Conservation (phyloP, 2,329 filamentous ascomycete genomes). For the Akanthomyces muscarius region DNA sequence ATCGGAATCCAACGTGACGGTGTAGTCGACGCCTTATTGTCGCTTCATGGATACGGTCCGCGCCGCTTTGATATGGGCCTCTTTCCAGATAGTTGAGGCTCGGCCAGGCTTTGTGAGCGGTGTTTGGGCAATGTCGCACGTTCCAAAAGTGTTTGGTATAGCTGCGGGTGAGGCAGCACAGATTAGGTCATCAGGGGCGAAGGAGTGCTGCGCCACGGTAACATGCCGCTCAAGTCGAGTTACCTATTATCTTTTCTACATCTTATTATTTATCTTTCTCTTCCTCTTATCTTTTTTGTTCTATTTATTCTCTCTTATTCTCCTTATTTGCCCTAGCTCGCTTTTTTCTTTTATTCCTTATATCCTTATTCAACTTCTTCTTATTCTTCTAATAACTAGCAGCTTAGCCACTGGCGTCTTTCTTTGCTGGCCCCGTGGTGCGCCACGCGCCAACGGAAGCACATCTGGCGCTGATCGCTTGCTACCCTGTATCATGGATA, state of each 20-base stretch:
- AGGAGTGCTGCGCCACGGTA: background rate
- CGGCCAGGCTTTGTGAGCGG: background rate
- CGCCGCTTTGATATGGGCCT: background rate
- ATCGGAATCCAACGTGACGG: constrained; percentile 16
- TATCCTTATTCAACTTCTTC: too few relatives aligned
- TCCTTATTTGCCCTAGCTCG: too few relatives aligned
- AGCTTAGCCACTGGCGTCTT: too few relatives aligned
- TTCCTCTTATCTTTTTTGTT: too few relatives aligned
- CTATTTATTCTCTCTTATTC: too few relatives aligned
- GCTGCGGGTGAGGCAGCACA: background rate
- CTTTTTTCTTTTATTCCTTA: too few relatives aligned
- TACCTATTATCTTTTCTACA: too few relatives aligned
- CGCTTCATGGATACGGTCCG: background rate
- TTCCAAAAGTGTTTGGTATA: constrained; percentile 1
- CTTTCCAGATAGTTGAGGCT: background rate
- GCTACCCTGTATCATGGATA: background rate
- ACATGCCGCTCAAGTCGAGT: too few relatives aligned
- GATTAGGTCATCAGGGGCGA: constrained; percentile 16
- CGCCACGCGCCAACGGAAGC: background rate
- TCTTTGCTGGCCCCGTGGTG: too few relatives aligned
- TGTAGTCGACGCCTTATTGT: constrained; percentile 19
- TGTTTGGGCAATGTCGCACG: background rate
- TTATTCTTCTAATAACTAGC: too few relatives aligned
- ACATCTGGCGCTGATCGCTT: background rate
- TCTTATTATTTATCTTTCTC: too few relatives aligned